Base-by-base conservation (phyloP, 2,329 filamentous ascomycete species). In the Paradendryphiella salina region DNA sequence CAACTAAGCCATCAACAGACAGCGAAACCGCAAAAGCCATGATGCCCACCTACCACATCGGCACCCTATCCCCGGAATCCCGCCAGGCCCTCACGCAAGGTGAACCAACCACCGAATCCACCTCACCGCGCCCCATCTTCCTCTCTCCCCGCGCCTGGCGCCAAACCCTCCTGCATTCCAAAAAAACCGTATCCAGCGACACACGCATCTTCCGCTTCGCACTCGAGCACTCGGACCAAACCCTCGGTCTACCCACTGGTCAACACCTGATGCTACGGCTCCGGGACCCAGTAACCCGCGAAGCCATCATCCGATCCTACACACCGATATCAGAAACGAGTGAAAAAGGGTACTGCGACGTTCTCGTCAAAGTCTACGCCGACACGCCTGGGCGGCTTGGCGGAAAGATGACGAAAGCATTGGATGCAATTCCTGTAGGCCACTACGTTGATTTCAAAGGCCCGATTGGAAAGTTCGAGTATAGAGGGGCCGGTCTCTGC, bases 11-110 rank as follows among this genome's bases (percentile, higher is more conserved):
- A 31, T 38, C 3, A 23, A 49, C 66, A 93, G 90, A 96, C 71
- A 92, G 88, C 69, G 91, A 96, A 75, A 96, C 89, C 13, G 92
- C 92, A 28, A 96, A 95, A 75, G 82, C 80, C 14, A 96, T 96
- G 90, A 91, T 96, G 87, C 81, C 83, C 9, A 74, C 81, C 36
- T 95, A 96, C 67, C 91, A 96, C 71, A 85, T 96, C 58, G 92
- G 92, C 42, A 85, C 84, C 0, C 80, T 96, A 10, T 83, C 89
- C 60, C 76, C 84, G 57, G 77, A 77, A 15, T 82, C 85, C 1
- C 77, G 79, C 5, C 76, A 78, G 32, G 67, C 77, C 0, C 79
- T 94, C 2, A 76, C 79, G 11, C 73, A 76, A 46, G 75, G 75
- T 20, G 70, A 75, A 11, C 73, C 73, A 1, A 70, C 77, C 49